Base-by-base conservation (phyloP, 2,329 filamentous ascomycete genomes). In the Talaromyces rugulosus region DNA sequence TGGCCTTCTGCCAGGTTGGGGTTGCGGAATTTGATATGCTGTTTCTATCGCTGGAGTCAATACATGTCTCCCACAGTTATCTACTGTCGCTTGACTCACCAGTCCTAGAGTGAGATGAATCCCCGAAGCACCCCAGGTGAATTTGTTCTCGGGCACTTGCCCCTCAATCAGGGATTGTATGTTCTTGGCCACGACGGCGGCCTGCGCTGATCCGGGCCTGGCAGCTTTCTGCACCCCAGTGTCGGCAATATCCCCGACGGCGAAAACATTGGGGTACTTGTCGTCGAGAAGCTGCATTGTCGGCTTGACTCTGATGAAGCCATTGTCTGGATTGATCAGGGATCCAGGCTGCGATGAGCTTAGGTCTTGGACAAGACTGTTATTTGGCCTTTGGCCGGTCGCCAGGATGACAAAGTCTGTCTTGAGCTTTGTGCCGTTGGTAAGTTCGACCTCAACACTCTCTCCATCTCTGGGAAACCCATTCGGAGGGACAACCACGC, bases 321-420 rank as follows among this genome's bases (percentile, higher is more conserved):
- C 73, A 58, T 74, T 75, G 1, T 70, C 65, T 0, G 71, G 72
- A 62, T 76, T 77, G 3, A 75, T 60, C 1, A 76, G 62, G 1
- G 70, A 70, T 7, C 66, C 63, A 0, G 68, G 34, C 0, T 56
- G 57, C 0, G 69, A 68, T 1, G 74, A 66, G 1, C 71, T 66
- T 2, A 81, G 61, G 5, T 69, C 58, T 2, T 66, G 55, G 6
- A 82, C 60, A 5, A 81, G 69, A 14, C 70, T 65, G 12, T 78
- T 81, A 47, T 81, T 80, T 0, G 81, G 78, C n/a, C 67, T 77
- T 68, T 83, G 80, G 3, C 81, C 81, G 0, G 78, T 82, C 3
- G 79, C 80, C 1, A 77, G 67, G 30, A 83, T 80, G 52, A 71
- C 80, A 68, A 74, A 80, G 72, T 67, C 69, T 52, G 66, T 73